A percentile compares a stretch with the other conserved stretches of the same genome.
These are phyloP conservation scores for Mallotus japonicus DNA, from an alignment of 441 rosid genomes.

Conservation along the genomic window DNA sequence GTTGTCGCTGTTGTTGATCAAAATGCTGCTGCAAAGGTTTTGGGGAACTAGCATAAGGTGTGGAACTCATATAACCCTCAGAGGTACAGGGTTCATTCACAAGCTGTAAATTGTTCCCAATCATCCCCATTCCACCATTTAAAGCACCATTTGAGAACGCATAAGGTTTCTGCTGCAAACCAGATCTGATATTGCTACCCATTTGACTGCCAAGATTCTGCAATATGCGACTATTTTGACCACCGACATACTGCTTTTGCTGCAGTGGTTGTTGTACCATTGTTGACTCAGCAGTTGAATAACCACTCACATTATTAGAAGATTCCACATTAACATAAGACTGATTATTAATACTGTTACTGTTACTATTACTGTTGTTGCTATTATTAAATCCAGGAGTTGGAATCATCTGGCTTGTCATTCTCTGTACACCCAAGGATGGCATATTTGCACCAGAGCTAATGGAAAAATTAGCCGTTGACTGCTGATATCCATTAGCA, in stretches of 20 bases:
- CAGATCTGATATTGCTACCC: constrained; percentile 69
- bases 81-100: constrained; percentile 61
- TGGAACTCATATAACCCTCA: constrained; percentile 48
- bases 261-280: constrained; percentile 68
- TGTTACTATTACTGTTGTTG: constrained; percentile 40
- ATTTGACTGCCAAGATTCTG: constrained; percentile 84
- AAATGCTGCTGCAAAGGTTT: constrained; percentile 71
- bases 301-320: constrained; percentile 59
- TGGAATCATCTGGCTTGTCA: constrained; percentile 94
- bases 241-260: constrained; percentile 67
- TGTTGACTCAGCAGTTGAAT: constrained; percentile 66
- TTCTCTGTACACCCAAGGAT: constrained; percentile 63
- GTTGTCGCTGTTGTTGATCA: constrained; percentile 69
- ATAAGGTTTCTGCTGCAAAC: constrained; percentile 80
- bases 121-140: constrained; percentile 72
- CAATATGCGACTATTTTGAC: constrained; percentile 75
- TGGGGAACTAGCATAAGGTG: constrained; percentile 55
- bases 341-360: constrained; percentile 36
- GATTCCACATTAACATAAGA: constrained; percentile 66
- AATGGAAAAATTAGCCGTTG: constrained; percentile 62
- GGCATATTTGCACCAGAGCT: constrained; percentile 81
- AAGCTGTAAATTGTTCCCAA: constrained; percentile 53
- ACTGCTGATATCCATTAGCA: constrained; percentile 84
- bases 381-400: constrained; percentile 81
- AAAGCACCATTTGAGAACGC: constrained; percentile 67